Conservation (phyloP, 768 basidiomycete species). For the Mycena rosella region DNA sequence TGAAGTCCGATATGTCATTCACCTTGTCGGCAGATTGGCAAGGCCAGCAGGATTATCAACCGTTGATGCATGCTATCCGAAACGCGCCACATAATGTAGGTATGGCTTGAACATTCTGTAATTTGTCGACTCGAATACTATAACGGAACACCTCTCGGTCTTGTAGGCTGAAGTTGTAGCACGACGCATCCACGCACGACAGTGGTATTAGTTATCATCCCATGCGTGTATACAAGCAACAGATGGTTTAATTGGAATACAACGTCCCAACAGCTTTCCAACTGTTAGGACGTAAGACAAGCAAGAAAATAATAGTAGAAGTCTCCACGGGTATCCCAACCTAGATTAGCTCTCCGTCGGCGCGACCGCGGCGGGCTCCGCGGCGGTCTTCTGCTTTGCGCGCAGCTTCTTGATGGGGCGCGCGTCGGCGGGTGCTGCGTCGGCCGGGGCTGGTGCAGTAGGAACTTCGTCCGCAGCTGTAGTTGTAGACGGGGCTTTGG, state of each 20-base stretch:
- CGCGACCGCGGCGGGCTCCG: conserved; percentile 9
- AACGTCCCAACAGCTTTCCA: no score
- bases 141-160: no score
- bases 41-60: no score
- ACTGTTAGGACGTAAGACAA: conserved; percentile 23
- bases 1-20: no score
- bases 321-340: conserved; percentile 23
- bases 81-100: no score
- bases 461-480: neutral
- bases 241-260: conserved; percentile 19
- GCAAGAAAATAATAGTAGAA: conserved; percentile 26
- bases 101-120: no score
- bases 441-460: neutral
- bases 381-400: conserved; percentile 5
- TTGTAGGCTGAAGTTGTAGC: no score
- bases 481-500: conserved; percentile 1
- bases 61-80: no score
- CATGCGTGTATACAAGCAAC: conserved; percentile 29
- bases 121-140: no score
- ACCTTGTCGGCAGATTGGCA: no score
- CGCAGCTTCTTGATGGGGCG: conserved; percentile 30
- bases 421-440: neutral
- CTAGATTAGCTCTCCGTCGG: conserved; percentile 11
- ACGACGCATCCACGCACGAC: no score
- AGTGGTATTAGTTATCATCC: conserved; percentile 21